phyloP scores from a whole-genome alignment of 1,284 basidiomycete genomes.

The Inonotus obliquus region DNA sequence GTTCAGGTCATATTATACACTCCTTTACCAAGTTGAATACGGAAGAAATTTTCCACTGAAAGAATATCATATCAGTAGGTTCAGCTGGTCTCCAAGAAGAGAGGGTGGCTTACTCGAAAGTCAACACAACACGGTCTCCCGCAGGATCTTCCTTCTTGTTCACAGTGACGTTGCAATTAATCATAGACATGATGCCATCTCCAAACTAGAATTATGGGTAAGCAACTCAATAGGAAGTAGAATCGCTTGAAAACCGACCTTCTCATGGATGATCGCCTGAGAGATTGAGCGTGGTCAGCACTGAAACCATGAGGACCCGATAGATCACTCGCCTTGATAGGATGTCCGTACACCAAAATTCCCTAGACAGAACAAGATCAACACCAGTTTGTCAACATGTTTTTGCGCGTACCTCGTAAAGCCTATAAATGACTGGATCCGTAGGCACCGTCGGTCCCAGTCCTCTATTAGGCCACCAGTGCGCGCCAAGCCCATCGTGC shows the following conservation, averaged over 20 bases:
- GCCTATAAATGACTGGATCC: conserved; percentile 80
- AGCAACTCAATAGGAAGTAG: not conserved
- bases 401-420: conserved; percentile 63
- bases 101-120: conserved; percentile 62
- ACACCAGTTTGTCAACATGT: not conserved
- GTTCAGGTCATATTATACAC: not conserved
- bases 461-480: conserved; percentile 73
- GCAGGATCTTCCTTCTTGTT: conserved; percentile 75
- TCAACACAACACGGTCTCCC: conserved; percentile 79
- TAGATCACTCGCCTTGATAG: conserved; percentile 57
- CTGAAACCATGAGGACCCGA: not conserved
- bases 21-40: conserved; percentile 56
- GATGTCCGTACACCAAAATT: conserved; percentile 76
- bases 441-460: conserved; percentile 64
- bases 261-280: conserved; percentile 81
- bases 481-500: conserved; percentile 48
- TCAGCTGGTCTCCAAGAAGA: not conserved
- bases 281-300: not conserved
- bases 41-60: conserved; percentile 69
- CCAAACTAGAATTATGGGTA: conserved; percentile 57
- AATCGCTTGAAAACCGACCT: conserved; percentile 39
- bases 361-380: conserved; percentile 36
- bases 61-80: not conserved
- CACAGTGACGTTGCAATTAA: conserved; percentile 75
- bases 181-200: conserved; percentile 90